These are phyloP conservation scores for Solanum ossicruentum DNA, from an alignment of 257 asterid species.

Conservation along the genomic window DNA sequence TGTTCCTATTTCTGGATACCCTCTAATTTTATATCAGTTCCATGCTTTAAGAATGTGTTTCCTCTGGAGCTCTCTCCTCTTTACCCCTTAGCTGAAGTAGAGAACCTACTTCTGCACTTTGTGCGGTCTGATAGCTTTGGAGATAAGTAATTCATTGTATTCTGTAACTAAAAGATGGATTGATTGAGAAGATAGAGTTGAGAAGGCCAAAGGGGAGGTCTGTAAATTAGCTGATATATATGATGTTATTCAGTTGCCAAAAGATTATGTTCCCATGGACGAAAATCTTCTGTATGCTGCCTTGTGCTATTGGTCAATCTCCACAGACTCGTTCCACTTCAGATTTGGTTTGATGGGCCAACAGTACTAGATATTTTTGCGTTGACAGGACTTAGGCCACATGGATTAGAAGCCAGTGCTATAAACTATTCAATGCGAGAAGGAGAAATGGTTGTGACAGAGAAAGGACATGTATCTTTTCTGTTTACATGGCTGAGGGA, in stretches of 20 bases:
- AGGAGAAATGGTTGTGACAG: neutral
- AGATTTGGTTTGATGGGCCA: neutral
- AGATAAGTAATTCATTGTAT: neutral
- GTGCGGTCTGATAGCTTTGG: neutral
- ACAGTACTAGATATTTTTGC: neutral
- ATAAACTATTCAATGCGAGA: neutral
- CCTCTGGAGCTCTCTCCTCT: neutral
- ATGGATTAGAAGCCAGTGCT: neutral
- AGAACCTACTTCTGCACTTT: neutral
- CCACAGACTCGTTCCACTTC: neutral
- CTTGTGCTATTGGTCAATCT: neutral
- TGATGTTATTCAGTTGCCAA: constrained; percentile 1
- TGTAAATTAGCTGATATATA: neutral
- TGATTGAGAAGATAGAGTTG: neutral
- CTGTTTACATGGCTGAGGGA: neutral
- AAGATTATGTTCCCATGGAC: neutral
- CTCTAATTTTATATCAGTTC: neutral
- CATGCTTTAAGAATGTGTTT: neutral
- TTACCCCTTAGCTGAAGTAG: neutral
- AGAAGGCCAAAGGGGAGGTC: neutral
- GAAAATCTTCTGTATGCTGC: neutral
- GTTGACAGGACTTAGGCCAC: neutral
- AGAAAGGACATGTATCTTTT: neutral
- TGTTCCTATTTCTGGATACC: neutral
- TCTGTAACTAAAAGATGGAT: neutral